Evolutionary conservation across 2,329 filamentous ascomycete genomes (phyloP).

Genomic region (Pseudocercospora eumusae): DNA sequence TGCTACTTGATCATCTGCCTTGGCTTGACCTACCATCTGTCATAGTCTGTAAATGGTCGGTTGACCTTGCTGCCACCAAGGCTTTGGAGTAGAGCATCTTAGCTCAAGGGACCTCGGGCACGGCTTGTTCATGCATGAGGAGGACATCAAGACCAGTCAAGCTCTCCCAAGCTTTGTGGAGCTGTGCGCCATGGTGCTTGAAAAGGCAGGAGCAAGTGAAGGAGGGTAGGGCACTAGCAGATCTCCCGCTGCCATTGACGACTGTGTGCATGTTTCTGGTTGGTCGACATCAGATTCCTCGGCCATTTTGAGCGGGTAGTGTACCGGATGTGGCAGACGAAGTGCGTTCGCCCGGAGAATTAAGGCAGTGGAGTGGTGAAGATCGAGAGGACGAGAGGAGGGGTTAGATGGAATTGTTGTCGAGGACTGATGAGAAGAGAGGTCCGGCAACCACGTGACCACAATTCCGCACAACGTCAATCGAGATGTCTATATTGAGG

Average conservation of each 20-base stretch:
- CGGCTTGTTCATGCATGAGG: slow-evolving; percentile 4
- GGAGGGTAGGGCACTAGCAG: not conserved
- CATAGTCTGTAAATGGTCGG: not conserved
- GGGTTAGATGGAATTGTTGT: too few relatives aligned
- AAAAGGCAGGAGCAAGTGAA: slow-evolving; percentile 8
- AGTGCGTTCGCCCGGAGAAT: not conserved
- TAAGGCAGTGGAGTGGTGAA: too few relatives aligned
- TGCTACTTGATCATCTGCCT: not conserved
- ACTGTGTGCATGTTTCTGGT: not conserved
- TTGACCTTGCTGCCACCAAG: not conserved
- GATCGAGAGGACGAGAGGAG: too few relatives aligned
- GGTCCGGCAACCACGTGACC: too few relatives aligned
- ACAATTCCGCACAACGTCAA: too few relatives aligned
- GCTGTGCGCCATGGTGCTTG: not conserved
- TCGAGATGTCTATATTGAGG: not conserved
- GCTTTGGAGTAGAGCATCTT: not conserved
- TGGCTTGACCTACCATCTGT: not conserved
- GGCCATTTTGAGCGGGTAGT: not conserved
- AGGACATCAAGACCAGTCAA: slow-evolving; percentile 8
- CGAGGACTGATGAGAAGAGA: too few relatives aligned
- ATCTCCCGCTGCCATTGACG: slow-evolving; percentile 3
- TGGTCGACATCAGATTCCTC: not conserved
- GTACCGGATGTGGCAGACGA: not conserved
- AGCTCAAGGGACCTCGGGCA: not conserved
- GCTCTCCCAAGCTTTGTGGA: slow-evolving; percentile 6